These are phyloP conservation scores for Candolleomyces efflorescens DNA, from an alignment of 768 basidiomycete genomes.

Conservation along the genomic window DNA sequence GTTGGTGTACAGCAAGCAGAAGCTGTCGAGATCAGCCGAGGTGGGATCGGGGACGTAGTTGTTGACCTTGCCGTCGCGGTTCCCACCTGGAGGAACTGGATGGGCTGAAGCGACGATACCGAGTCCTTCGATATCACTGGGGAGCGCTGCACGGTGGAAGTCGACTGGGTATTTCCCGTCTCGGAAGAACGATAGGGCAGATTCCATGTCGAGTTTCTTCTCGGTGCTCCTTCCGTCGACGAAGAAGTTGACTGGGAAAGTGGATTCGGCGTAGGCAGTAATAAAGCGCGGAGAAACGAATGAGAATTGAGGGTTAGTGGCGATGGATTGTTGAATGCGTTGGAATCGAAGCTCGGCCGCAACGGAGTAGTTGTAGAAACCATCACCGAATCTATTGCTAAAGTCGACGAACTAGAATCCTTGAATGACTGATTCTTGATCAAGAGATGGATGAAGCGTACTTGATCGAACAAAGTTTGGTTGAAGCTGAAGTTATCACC, in stretches of 20 bases:
- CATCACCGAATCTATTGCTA: slow-evolving; percentile 15
- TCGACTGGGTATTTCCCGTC: slow-evolving; percentile 14
- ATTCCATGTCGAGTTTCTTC: slow-evolving; percentile 9
- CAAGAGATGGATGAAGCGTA: neutral
- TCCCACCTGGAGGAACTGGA: slow-evolving; percentile 13
- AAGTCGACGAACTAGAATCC: slow-evolving; percentile 8
- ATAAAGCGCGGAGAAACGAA: slow-evolving; percentile 12
- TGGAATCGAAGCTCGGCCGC: slow-evolving; percentile 13
- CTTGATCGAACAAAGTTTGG: slow-evolving; percentile 17
- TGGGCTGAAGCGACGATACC: slow-evolving; percentile 5
- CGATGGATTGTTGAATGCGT: slow-evolving; percentile 18
- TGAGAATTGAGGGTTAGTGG: slow-evolving; percentile 15
- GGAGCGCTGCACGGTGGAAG: slow-evolving; percentile 10
- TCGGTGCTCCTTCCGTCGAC: slow-evolving; percentile 14
- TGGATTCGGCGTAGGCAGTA: slow-evolving; percentile 13
- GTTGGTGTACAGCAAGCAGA: slow-evolving; percentile 12
- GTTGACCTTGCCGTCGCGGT: slow-evolving; percentile 6
- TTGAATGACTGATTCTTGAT: neutral
- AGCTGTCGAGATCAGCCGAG: slow-evolving; percentile 6
- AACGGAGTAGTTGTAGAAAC: slow-evolving; percentile 16
- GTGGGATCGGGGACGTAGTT: slow-evolving; percentile 12
- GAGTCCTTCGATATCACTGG: slow-evolving; percentile 3
- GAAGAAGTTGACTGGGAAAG: slow-evolving; percentile 14
- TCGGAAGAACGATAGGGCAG: slow-evolving; percentile 14
- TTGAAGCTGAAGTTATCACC: slow-evolving; percentile 20